Percentiles rank a stretch among this genome's conserved stretches.
Evolutionary conservation across 2,329 filamentous ascomycete species (phyloP).

Genomic region (Exophiala alcalophila): DNA sequence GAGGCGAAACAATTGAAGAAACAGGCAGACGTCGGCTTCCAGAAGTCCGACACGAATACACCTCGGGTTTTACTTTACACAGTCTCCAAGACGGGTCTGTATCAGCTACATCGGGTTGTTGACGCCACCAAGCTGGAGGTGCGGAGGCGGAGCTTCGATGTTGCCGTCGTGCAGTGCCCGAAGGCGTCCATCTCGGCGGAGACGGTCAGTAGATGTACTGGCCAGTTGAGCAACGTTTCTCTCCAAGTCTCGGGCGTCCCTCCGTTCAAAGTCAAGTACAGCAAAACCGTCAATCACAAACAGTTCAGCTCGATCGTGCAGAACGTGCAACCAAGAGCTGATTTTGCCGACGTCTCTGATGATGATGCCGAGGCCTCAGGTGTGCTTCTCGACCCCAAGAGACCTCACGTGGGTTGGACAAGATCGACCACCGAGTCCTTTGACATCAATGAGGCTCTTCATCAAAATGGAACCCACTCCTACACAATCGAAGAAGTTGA

Average conservation of each 20-base stretch:
- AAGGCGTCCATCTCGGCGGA: conserved; percentile 68
- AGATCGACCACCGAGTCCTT: conserved; percentile 71
- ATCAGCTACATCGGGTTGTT: conserved; percentile 77
- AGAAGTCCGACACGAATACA: conserved; percentile 48
- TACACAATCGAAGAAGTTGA: conserved; percentile 90
- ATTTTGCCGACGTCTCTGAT: conserved; percentile 71
- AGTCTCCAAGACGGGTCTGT: conserved; percentile 83
- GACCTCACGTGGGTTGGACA: conserved; percentile 68
- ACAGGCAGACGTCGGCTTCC: conserved; percentile 60
- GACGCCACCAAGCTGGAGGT: conserved; percentile 95
- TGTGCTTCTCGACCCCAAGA: conserved; percentile 54
- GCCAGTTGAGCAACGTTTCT: conserved; percentile 80
- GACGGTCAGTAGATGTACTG: conserved; percentile 69
- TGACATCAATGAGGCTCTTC: conserved; percentile 85
- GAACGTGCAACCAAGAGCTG: conserved; percentile 85
- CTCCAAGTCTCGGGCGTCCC: conserved; percentile 85
- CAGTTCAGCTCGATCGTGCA: conserved; percentile 86
- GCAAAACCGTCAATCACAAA: conserved; percentile 77
- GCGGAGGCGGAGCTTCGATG: conserved; percentile 69
- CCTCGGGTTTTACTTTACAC: conserved; percentile 68
- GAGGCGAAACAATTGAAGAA: conserved; percentile 74
- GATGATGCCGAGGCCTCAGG: conserved; percentile 55
- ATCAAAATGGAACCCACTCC: conserved; percentile 73
- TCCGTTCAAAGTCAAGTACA: conserved; percentile 89
- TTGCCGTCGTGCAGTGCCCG: conserved; percentile 82